A percentile compares a stretch with the other conserved stretches of the same genome.
These are phyloP conservation scores for Hemileia vastatrix DNA, from an alignment of 1,284 basidiomycete species.

Conservation along the genomic window DNA sequence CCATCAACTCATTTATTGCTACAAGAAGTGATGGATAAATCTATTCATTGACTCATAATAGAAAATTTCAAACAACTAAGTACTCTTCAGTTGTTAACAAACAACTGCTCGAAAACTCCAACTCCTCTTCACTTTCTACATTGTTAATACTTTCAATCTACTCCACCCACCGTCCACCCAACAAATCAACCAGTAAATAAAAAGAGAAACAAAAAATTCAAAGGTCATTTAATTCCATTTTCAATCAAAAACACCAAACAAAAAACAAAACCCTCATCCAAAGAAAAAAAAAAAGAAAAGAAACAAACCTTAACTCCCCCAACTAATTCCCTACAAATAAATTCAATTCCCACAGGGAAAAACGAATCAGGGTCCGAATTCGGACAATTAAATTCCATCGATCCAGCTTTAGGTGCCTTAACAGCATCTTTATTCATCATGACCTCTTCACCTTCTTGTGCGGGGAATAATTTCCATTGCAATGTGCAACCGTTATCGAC, in stretches of 20 bases:
- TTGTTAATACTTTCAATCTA: slow-evolving; percentile 52
- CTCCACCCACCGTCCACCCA: slow-evolving; percentile 25
- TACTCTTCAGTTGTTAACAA: slow-evolving; percentile 41
- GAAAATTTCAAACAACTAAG: slow-evolving; percentile 26
- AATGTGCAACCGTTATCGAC: slow-evolving; percentile 61
- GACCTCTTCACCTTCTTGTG: slow-evolving; percentile 49
- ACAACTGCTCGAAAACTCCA: slow-evolving; percentile 69
- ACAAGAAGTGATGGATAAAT: too few relatives aligned
- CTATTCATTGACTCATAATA: neutral
- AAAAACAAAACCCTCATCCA: neutral
- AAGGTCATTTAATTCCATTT: slow-evolving; percentile 14
- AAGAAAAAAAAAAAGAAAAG: neutral
- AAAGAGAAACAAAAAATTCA: slow-evolving; percentile 12
- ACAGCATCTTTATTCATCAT: too few relatives aligned
- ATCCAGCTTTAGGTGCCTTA: slow-evolving; percentile 57
- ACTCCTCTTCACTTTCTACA: slow-evolving; percentile 55
- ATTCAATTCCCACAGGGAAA: slow-evolving; percentile 82
- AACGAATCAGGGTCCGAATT: slow-evolving; percentile 74
- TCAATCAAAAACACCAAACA: neutral
- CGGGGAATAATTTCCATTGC: slow-evolving; percentile 64
- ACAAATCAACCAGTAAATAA: slow-evolving; percentile 21
- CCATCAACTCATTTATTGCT: too few relatives aligned
- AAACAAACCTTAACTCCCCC: slow-evolving; percentile 57
- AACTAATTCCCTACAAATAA: slow-evolving; percentile 67
- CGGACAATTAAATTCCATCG: slow-evolving; percentile 74